Percentiles rank a stretch among this genome's conserved stretches.
phyloP scores from a whole-genome alignment of 768 basidiomycete species.

The Xerocomus potaroensis region DNA sequence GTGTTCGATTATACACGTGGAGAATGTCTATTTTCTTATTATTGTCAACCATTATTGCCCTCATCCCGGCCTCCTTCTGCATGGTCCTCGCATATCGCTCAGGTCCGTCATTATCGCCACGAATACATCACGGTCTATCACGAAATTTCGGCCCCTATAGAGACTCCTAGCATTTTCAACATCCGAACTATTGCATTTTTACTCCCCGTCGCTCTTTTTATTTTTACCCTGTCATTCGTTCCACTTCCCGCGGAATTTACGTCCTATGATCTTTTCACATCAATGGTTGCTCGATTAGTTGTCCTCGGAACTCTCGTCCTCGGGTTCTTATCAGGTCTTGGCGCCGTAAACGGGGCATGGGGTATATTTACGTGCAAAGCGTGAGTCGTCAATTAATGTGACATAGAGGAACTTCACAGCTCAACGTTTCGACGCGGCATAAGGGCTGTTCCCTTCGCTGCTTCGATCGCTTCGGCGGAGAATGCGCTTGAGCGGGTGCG shows the following conservation, averaged over 20 bases:
- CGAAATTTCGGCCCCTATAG: constrained; percentile 8
- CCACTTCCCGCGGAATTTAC: constrained; percentile 56
- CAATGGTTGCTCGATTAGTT: constrained; percentile 58
- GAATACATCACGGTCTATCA: background rate
- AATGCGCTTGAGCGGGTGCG: constrained; percentile 55
- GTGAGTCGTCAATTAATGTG: constrained; percentile 23
- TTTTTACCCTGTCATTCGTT: constrained; percentile 60
- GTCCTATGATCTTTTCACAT: constrained; percentile 40
- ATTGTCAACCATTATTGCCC: constrained; percentile 55
- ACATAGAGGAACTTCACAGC: constrained; percentile 2
- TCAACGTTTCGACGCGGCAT: constrained; percentile 7
- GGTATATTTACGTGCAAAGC: constrained; percentile 21
- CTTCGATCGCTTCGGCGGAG: constrained; percentile 47
- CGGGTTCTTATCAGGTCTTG: constrained; percentile 78
- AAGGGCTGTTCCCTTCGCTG: constrained; percentile 21
- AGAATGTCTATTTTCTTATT: constrained; percentile 58
- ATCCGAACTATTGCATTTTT: constrained; percentile 26
- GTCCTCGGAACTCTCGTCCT: constrained; percentile 76
- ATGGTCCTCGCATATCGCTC: constrained; percentile 49
- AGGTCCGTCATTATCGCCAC: constrained; percentile 12
- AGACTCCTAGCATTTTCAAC: constrained; percentile 24
- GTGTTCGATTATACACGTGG: constrained; percentile 68
- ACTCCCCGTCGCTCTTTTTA: constrained; percentile 49
- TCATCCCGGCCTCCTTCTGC: constrained; percentile 62
- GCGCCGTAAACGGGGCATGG: constrained; percentile 69